Evolutionary conservation across 176 grass and related monocot species (phyloP), one percentile per base, ranked within the genome.

Genomic region (Pontederia paniculata): DNA sequence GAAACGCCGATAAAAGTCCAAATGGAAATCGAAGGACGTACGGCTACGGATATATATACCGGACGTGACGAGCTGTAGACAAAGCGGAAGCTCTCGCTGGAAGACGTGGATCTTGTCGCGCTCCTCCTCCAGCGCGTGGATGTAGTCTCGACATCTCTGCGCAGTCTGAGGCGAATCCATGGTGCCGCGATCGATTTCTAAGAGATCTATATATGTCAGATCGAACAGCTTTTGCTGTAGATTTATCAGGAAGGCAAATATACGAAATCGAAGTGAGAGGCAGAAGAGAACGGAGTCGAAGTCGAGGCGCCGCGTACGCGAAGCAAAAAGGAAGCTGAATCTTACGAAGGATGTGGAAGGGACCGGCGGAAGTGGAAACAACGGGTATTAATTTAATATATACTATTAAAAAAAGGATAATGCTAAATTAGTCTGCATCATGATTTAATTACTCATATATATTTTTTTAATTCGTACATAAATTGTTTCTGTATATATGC

Each of bases 31-130:
- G 15, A 0, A 22, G 10, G 15, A 54, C n/a, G n/a, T n/a, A n/a
- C n/a, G 44, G 16, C 21, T 44, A n/a, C 9, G 5, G 54, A 42
- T 42, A 44, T 45, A 31, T 51, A 20, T 81, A 96, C 91, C 78
- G 44, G 84, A 68, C 2, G 77, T 81, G 50, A 97, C 86, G 71
- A 97, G 86, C 22, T 88, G 52, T 42, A 97, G 72, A 45, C 91
- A 97, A 56, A 97, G 82, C 0, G 91, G 91, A 6, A 97, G 73
- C 71, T 97, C 91, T n/a, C 91, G 62, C 23, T 72, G 80, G 64
- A 97, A 97, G 4, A 90, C 77, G 60, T 82, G 48, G 68, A 97
- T 97, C 72, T 97, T 87, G 62, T 68, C 67, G 3, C 77, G 80
- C 74, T 96, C 91, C 44, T 86, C 80, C 71, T 97, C 91, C 14